These are phyloP conservation scores for Laetiporus sulphureus DNA, from an alignment of 1,284 basidiomycete genomes.

Conservation along the genomic window DNA sequence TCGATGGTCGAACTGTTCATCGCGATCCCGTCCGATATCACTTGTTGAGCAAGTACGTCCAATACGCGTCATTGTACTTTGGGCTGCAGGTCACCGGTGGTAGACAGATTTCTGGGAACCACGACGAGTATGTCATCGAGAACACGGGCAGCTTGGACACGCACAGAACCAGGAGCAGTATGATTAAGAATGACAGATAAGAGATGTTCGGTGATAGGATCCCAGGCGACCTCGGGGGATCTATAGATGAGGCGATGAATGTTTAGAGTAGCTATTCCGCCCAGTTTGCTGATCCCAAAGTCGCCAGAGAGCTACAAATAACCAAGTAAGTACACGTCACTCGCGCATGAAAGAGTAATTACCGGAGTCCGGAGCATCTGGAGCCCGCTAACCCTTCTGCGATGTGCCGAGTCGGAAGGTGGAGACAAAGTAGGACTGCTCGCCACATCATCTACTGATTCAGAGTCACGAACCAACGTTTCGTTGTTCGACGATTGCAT, in stretches of 20 bases:
- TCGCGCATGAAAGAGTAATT: conserved; percentile 21
- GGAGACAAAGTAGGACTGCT: conserved; percentile 33
- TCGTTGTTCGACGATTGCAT: conserved; percentile 53
- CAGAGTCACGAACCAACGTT: conserved; percentile 25
- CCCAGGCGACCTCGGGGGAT: conserved; percentile 82
- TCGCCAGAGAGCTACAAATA: conserved; percentile 59
- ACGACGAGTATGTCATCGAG: conserved; percentile 77
- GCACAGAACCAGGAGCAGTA: conserved; percentile 69
- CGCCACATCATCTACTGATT: conserved; percentile 36
- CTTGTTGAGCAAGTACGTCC: conserved; percentile 75
- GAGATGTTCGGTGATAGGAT: conserved; percentile 72
- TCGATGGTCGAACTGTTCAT: conserved; percentile 53
- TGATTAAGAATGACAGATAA: conserved; percentile 65
- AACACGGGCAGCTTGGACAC: conserved; percentile 82
- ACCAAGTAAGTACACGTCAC: background rate
- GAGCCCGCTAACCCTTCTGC: conserved; percentile 80
- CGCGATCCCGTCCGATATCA: conserved; percentile 51
- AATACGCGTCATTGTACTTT: conserved; percentile 79
- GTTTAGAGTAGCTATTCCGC: conserved; percentile 76
- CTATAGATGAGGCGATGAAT: conserved; percentile 79
- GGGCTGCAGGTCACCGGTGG: conserved; percentile 54
- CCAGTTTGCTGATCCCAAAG: conserved; percentile 84
- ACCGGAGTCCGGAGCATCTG: conserved; percentile 73
- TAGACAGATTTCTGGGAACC: conserved; percentile 61
- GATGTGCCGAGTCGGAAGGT: conserved; percentile 39